A percentile compares a stretch with the other conserved stretches of the same genome.
Conservation (phyloP, 805 yeast species). For the Schizosaccharomyces cryophilus region DNA sequence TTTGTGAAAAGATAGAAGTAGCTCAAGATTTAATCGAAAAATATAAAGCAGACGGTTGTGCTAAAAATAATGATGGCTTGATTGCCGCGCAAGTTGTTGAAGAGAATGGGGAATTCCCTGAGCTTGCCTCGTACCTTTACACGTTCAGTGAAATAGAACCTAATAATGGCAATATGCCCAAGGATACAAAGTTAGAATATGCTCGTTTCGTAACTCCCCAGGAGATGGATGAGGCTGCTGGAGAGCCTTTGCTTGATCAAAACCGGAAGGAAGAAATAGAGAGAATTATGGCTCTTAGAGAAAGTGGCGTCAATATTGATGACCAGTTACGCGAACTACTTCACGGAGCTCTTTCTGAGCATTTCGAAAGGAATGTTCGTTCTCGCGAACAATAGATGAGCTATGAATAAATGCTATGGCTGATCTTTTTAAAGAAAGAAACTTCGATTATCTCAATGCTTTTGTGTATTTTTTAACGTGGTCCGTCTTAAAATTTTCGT, state of each 20-base stretch:
- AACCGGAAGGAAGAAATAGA: background rate
- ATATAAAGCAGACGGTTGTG: background rate
- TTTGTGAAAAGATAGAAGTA: slow-evolving; percentile 43
- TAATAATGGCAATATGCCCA: slow-evolving; percentile 2
- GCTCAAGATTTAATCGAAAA: slow-evolving; percentile 41
- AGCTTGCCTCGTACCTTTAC: background rate
- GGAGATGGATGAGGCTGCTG: slow-evolving; percentile 1
- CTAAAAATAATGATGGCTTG: background rate
- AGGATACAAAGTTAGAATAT: slow-evolving; percentile 3
- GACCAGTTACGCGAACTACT: background rate
- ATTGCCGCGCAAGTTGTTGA: slow-evolving; percentile 1
- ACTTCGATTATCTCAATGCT: too few relatives aligned
- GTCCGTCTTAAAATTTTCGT: too few relatives aligned
- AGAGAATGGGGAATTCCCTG: background rate
- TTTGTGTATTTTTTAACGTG: too few relatives aligned
- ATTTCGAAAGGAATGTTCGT: background rate
- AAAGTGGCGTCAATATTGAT: background rate
- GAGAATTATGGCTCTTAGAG: background rate
- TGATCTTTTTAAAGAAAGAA: too few relatives aligned
- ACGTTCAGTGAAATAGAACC: background rate
- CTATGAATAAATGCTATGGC: too few relatives aligned
- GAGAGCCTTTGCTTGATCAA: background rate
- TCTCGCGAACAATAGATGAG: background rate
- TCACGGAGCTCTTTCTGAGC: background rate
- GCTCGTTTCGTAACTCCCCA: background rate